phyloP scores from a whole-genome alignment of 1,284 basidiomycete genomes.

The Phaffia rhodozyma region DNA sequence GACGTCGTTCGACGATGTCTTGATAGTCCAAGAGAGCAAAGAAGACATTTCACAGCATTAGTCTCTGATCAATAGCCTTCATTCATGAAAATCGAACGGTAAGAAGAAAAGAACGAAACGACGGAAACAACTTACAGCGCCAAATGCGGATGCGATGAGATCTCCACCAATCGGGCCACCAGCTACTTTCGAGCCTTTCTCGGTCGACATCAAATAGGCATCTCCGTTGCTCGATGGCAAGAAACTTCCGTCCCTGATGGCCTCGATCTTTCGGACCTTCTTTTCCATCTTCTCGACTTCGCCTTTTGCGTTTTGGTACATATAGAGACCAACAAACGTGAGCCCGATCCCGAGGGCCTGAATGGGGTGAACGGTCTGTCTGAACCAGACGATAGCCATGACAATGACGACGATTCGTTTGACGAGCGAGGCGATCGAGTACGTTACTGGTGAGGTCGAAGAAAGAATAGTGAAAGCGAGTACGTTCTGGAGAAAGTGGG shows the following conservation, averaged over 20 bases:
- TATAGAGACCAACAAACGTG: conserved; percentile 81
- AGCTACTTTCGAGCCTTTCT: background rate
- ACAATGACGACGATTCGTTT: conserved; percentile 98
- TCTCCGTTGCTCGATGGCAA: conserved; percentile 12
- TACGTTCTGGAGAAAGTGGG: conserved; percentile 94
- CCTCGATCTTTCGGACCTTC: conserved; percentile 71
- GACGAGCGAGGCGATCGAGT: conserved; percentile 93
- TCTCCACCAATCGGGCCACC: too few species aligned
- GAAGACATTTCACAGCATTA: too few species aligned
- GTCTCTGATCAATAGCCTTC: too few species aligned
- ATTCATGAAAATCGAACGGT: too few species aligned
- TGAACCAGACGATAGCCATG: conserved; percentile 95
- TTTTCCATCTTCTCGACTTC: conserved; percentile 90
- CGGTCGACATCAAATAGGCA: conserved; percentile 4
- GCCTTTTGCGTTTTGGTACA: conserved; percentile 89
- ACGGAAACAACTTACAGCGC: too few species aligned
- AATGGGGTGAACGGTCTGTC: conserved; percentile 67
- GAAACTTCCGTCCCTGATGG: conserved; percentile 47
- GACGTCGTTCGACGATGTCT: too few species aligned
- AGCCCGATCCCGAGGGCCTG: conserved; percentile 77
- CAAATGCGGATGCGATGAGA: too few species aligned
- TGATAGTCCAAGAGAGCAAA: too few species aligned
- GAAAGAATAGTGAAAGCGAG: conserved; percentile 93
- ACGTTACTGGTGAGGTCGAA: conserved; percentile 94
- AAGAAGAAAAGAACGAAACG: too few species aligned